Percentiles rank a stretch among this genome's conserved stretches.
Evolutionary conservation across 1,139 yeast genomes (phyloP).

Genomic region (Zygoascus sp.): DNA sequence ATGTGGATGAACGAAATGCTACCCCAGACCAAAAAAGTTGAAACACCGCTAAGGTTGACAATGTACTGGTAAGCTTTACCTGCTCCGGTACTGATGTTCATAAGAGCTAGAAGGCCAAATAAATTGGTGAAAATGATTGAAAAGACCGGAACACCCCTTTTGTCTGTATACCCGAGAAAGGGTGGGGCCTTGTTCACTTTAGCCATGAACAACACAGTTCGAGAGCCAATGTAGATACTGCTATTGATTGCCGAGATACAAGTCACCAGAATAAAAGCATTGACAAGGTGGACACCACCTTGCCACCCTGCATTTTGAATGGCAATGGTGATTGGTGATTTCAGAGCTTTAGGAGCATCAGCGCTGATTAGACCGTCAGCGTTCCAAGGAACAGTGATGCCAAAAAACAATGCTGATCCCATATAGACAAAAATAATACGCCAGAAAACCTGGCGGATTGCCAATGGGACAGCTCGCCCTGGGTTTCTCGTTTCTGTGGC

Average conservation of each 20-base stretch:
- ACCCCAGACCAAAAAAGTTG: conserved; percentile 50
- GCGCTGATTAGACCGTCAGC: conserved; percentile 45
- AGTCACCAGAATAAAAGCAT: conserved; percentile 67
- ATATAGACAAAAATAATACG: conserved; percentile 80
- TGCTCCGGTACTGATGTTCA: conserved; percentile 63
- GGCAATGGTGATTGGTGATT: conserved; percentile 77
- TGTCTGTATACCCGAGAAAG: conserved; percentile 50
- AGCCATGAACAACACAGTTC: conserved; percentile 58
- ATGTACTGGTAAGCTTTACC: conserved; percentile 76
- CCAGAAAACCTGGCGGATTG: conserved; percentile 75
- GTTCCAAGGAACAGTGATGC: conserved; percentile 74
- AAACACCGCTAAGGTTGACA: conserved; percentile 66
- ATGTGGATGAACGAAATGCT: conserved; percentile 49
- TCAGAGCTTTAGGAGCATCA: conserved; percentile 41
- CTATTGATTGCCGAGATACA: conserved; percentile 73
- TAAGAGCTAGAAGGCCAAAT: conserved; percentile 51
- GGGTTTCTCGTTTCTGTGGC: conserved; percentile 89
- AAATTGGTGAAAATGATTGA: conserved; percentile 44
- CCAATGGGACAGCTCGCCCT: conserved; percentile 73
- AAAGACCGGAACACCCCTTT: conserved; percentile 57
- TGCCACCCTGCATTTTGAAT: conserved; percentile 61
- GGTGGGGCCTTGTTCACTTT: conserved; percentile 59
- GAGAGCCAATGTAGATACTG: conserved; percentile 57
- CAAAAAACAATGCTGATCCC: conserved; percentile 73
- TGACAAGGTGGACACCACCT: conserved; percentile 68